Conservation (phyloP, 1,139 yeast species). For the Saccharomyces pastorianus region DNA sequence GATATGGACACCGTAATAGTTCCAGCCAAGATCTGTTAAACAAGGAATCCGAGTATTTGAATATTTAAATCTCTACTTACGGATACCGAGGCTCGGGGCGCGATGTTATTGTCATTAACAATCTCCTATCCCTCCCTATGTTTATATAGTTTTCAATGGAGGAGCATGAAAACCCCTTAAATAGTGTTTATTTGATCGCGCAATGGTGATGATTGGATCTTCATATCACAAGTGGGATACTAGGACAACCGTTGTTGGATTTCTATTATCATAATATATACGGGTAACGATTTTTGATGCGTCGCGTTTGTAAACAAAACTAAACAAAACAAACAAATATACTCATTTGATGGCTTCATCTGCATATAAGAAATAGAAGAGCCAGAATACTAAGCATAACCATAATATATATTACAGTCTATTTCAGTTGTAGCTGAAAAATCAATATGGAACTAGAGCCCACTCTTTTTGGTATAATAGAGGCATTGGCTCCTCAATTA, state of each 20-base stretch:
- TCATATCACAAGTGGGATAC: not conserved
- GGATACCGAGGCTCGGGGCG: not conserved
- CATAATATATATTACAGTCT: not conserved
- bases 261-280: not conserved
- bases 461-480: slow-evolving; percentile 11
- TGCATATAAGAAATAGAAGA: not conserved
- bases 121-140: not conserved
- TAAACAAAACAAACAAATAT: not conserved
- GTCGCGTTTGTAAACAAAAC: slow-evolving; percentile 3
- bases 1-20: slow-evolving; percentile 39
- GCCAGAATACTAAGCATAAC: not conserved
- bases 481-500: slow-evolving; percentile 12
- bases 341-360: not conserved
- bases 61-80: not conserved
- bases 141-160: not conserved
- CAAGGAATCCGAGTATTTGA: slow-evolving; percentile 32
- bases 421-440: not conserved
- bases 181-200: not conserved
- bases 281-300: not conserved
- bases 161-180: not conserved
- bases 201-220: not conserved
- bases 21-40: slow-evolving; percentile 28
- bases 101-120: not conserved
- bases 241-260: not conserved
- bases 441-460: slow-evolving; percentile 13